Evolutionary conservation across 768 basidiomycete species (phyloP).

Genomic region (Galerina marginata): DNA sequence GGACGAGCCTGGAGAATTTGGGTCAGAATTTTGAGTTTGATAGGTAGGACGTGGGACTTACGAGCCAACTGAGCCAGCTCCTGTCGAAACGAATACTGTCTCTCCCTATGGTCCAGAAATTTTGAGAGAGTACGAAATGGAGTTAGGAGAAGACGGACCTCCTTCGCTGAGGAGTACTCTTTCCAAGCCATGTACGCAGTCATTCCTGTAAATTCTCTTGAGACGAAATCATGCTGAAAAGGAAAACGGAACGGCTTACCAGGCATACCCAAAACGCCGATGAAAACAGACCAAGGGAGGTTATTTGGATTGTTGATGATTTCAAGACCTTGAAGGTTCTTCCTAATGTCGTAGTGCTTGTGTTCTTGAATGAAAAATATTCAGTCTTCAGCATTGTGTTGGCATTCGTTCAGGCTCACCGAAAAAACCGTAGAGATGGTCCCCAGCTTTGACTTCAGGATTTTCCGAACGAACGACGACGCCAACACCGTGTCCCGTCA

Average conservation of each 20-base stretch:
- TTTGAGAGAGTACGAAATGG: neutral
- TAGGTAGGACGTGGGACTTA: conserved; percentile 33
- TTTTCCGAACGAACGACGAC: conserved; percentile 51
- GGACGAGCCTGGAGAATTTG: conserved; percentile 41
- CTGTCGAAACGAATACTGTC: conserved; percentile 45
- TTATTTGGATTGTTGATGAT: conserved; percentile 46
- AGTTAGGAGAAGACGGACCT: conserved; percentile 26
- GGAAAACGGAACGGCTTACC: conserved; percentile 32
- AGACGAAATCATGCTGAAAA: neutral
- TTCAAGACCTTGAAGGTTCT: conserved; percentile 22
- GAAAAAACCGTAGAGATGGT: conserved; percentile 44
- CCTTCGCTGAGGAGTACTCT: conserved; percentile 42
- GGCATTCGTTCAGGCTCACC: conserved; percentile 26
- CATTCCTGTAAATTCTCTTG: conserved; percentile 29
- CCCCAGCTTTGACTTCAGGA: conserved; percentile 37
- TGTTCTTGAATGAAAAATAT: conserved; percentile 33
- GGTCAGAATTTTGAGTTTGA: neutral
- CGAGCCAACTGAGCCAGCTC: conserved; percentile 65
- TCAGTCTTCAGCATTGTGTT: neutral
- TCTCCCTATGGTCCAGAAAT: conserved; percentile 36
- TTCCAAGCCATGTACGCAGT: conserved; percentile 49
- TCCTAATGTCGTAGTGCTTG: conserved; percentile 44
- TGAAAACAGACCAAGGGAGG: conserved; percentile 53
- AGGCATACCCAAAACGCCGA: conserved; percentile 62
- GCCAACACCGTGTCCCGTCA: conserved; percentile 42